Base-by-base conservation (phyloP, 352 stramenopile genomes). In the Globisporangium paroecandrum region DNA sequence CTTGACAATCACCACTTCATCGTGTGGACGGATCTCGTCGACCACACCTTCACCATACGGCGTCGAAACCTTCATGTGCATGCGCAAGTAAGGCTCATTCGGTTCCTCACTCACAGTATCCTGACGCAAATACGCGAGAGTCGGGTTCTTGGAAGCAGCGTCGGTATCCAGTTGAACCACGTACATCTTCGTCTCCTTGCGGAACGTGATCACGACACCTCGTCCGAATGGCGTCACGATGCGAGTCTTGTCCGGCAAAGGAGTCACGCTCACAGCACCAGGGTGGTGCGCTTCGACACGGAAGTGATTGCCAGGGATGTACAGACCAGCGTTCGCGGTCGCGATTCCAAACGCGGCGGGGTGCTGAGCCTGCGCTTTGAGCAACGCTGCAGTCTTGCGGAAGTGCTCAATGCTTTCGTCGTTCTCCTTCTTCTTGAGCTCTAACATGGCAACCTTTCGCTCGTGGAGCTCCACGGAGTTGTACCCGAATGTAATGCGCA, bases 251-350 rank as follows among this genome's bases (percentile, higher is more conserved):
- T 95, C 87, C 0, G 85, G 74, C 15, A 95, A 62, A 27, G 87
- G 87, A 18, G 80, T 74, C 2, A 86, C 72, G 41, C 73, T 80
- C 38, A 95, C 81, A 3, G 87, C 82, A 41, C 64, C 87, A 13
- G 87, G 85, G 56, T 93, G 82, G 65, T 92, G 81, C n/a, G 69
- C 68, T 7, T 89, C 78, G 9, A 71, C 58, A n/a, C 68, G 73
- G 60, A 95, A 95, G 63, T 75, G 76, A 69, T 89, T 90, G 22
- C 87, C 84, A 25, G 87, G 87, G 56, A 95, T 76, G 61, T 95
- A 94, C 46, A 95, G 69, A 38, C 78, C 82, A 60, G 85, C 73
- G 34, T 68, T 73, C 20, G 79, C 73, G 3, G 84, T 78, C 2
- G 70, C 77, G 4, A 72, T 69, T 51, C 87, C 87, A 69, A 85